Percentiles rank a stretch among this genome's conserved stretches.
These are phyloP conservation scores for Ammopiptanthus mongolicus DNA, from an alignment of 306 rosid species.

Conservation along the genomic window DNA sequence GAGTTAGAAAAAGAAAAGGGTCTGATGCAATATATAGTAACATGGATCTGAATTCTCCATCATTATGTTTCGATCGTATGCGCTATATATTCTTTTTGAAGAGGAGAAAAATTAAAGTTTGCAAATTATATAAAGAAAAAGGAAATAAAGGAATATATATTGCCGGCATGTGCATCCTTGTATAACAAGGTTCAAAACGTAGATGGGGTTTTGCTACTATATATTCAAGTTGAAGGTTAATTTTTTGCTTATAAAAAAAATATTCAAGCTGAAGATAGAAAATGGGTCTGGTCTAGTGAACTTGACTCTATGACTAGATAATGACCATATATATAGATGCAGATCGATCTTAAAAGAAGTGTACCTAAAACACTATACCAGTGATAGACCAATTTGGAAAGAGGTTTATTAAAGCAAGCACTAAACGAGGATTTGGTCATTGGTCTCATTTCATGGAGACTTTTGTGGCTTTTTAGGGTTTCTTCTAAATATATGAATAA, in stretches of 20 bases:
- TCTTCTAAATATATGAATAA: background rate
- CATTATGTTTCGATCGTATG: constrained; percentile 46
- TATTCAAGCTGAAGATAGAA: background rate
- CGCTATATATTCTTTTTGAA: constrained; percentile 26
- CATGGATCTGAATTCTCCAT: constrained; percentile 54
- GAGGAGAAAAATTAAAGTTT: constrained; percentile 33
- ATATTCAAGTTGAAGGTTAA: background rate
- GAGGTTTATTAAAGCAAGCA: constrained; percentile 17
- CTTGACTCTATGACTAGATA: background rate
- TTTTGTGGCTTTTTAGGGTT: constrained; percentile 35
- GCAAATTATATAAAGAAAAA: constrained; percentile 32
- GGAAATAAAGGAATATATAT: constrained; percentile 26
- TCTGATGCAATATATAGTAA: constrained; percentile 29
- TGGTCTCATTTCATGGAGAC: constrained; percentile 14
- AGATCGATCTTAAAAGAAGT: constrained; percentile 18
- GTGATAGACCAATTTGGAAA: background rate
- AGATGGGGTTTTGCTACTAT: background rate
- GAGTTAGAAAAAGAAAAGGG: constrained; percentile 31
- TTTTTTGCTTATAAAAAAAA: too few species aligned
- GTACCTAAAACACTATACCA: background rate
- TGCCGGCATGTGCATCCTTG: constrained; percentile 48
- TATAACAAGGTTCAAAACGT: constrained; percentile 24
- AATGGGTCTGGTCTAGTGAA: background rate
- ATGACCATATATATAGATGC: background rate
- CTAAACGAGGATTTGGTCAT: constrained; percentile 30